Percentiles rank a stretch among this genome's conserved stretches.
Conservation (phyloP, 805 yeast genomes). For the Dipodascus geniculatus region DNA sequence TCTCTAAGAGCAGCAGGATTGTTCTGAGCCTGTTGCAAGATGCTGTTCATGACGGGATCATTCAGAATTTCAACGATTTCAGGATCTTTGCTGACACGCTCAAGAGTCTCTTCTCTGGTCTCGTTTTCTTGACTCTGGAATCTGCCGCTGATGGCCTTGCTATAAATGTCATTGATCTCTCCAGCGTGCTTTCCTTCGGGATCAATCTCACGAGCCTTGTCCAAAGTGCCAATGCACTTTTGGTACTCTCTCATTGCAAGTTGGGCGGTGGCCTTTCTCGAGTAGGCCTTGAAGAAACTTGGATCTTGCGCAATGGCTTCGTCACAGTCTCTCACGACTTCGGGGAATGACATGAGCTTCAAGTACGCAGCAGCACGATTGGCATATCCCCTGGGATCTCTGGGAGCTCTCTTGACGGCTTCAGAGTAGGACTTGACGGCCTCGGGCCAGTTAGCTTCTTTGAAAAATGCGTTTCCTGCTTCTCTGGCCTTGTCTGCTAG, state of each 20-base stretch:
- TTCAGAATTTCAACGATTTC: slow-evolving; percentile 80
- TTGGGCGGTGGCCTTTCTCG: slow-evolving; percentile 92
- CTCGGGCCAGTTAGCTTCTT: slow-evolving; percentile 89
- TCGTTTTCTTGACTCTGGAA: slow-evolving; percentile 74
- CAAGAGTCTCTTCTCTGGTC: slow-evolving; percentile 89
- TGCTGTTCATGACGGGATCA: slow-evolving; percentile 94
- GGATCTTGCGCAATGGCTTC: slow-evolving; percentile 83
- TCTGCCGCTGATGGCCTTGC: slow-evolving; percentile 68
- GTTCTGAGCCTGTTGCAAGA: slow-evolving; percentile 83
- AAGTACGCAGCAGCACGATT: slow-evolving; percentile 97
- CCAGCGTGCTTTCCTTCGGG: slow-evolving; percentile 41
- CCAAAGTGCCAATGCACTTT: slow-evolving; percentile 70
- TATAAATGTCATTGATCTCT: slow-evolving; percentile 75
- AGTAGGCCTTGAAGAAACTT: slow-evolving; percentile 81
- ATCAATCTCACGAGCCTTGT: slow-evolving; percentile 68
- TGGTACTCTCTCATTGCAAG: slow-evolving; percentile 82
- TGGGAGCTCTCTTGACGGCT: slow-evolving; percentile 94
- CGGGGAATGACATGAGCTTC: slow-evolving; percentile 94
- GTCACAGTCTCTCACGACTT: slow-evolving; percentile 87
- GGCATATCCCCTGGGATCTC: slow-evolving; percentile 91
- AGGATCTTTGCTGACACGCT: slow-evolving; percentile 85
- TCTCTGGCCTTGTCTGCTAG: slow-evolving; percentile 93
- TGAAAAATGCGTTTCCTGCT: slow-evolving; percentile 80
- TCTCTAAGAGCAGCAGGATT: slow-evolving; percentile 96
- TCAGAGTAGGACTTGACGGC: slow-evolving; percentile 93